Evolutionary conservation across 805 yeast species (phyloP).

Genomic region (Scheffersomyces stipitis): DNA sequence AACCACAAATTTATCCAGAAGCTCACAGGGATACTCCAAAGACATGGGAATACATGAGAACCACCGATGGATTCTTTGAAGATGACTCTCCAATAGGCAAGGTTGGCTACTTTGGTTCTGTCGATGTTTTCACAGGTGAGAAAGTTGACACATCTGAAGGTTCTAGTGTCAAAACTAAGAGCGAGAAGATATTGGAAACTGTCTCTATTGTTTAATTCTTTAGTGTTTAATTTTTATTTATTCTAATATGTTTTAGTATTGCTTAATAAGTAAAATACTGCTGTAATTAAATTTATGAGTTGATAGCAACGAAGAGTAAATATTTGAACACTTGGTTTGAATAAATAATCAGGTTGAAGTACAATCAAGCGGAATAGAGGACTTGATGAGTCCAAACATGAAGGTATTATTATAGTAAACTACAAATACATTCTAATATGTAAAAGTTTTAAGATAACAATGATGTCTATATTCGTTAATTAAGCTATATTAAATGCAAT

Average conservation of each 20-base stretch:
- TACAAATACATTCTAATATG: not conserved
- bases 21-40: constrained; percentile 10
- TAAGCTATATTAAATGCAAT: no score
- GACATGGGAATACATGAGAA: constrained; percentile 15
- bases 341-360: no score
- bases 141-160: not conserved
- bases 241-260: not conserved
- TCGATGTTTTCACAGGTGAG: constrained; percentile 7
- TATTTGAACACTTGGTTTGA: no score
- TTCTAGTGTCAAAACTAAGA: not conserved
- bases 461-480: no score
- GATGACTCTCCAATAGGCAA: constrained; percentile 11
- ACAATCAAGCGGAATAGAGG: no score
- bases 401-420: not conserved
- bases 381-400: not conserved
- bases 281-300: no score
- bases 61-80: constrained; percentile 14
- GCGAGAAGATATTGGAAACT: not conserved
- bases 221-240: no score
- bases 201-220: not conserved
- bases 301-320: not conserved
- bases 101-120: constrained; percentile 11
- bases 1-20: constrained; percentile 11
- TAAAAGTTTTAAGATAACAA: no score
- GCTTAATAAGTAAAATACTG: not conserved